phyloP scores from a whole-genome alignment of 2,329 filamentous ascomycete genomes.

The Xylaria sp. region DNA sequence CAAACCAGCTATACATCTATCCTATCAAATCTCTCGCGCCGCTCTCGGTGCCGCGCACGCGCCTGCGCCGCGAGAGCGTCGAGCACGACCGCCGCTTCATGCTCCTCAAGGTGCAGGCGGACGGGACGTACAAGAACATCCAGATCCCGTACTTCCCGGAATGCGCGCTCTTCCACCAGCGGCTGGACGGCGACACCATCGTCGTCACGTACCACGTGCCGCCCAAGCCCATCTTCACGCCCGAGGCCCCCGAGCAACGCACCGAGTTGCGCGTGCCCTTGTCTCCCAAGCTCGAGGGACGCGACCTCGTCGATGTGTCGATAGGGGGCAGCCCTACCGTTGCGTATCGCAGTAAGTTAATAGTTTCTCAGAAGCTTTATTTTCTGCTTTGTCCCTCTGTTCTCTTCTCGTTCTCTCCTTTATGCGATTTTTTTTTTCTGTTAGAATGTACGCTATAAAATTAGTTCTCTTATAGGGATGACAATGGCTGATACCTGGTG shows the following conservation, averaged over 20 bases:
- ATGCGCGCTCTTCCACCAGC: constrained; percentile 72
- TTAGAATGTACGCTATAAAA: not conserved
- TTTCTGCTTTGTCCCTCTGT: not conserved
- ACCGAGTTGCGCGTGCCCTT: constrained; percentile 66
- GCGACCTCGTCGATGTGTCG: constrained; percentile 63
- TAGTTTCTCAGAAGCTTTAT: not conserved
- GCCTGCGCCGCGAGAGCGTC: constrained; percentile 71
- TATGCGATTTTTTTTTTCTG: not conserved
- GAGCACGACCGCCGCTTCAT: constrained; percentile 77
- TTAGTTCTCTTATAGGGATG: not conserved
- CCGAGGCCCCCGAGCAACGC: constrained; percentile 49
- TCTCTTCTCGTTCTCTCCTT: not conserved
- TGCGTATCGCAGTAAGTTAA: constrained; percentile 63
- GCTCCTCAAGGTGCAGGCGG: constrained; percentile 65
- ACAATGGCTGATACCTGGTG: not conserved
- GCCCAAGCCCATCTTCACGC: constrained; percentile 54
- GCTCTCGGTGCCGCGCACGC: constrained; percentile 63
- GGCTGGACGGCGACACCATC: constrained; percentile 56
- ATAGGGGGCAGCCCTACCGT: constrained; percentile 69
- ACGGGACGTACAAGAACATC: constrained; percentile 54
- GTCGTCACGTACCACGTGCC: constrained; percentile 58
- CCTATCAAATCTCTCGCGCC: constrained; percentile 77
- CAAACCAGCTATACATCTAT: constrained; percentile 73
- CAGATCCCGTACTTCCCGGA: constrained; percentile 67
- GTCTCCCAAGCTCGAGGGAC: constrained; percentile 58